Evolutionary conservation across 2,329 filamentous ascomycete genomes (phyloP).

Genomic region (Penicillium hordei): DNA sequence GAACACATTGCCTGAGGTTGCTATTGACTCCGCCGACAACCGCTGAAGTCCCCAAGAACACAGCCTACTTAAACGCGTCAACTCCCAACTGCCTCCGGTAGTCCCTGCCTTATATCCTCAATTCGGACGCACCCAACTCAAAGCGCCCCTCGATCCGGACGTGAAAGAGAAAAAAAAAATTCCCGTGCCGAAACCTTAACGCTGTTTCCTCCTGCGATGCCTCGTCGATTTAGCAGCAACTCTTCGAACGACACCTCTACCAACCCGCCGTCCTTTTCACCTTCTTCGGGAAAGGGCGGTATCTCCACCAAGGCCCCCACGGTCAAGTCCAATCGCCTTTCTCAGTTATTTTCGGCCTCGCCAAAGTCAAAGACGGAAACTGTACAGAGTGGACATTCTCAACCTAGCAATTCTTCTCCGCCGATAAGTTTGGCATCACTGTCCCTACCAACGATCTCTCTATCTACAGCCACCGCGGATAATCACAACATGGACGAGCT

Average conservation of each 20-base stretch:
- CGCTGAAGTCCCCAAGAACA: not conserved
- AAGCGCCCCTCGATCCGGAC: slow-evolving; percentile 14
- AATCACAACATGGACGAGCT: slow-evolving; percentile 72
- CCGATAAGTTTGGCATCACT: slow-evolving; percentile 70
- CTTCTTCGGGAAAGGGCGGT: slow-evolving; percentile 56
- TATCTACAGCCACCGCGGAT: slow-evolving; percentile 80
- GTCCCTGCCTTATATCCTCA: slow-evolving; percentile 15
- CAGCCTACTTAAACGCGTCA: not conserved
- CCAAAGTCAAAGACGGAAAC: slow-evolving; percentile 69
- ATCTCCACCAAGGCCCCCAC: slow-evolving; percentile 50
- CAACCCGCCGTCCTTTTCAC: slow-evolving; percentile 51
- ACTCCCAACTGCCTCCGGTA: slow-evolving; percentile 7
- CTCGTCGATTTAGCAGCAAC: slow-evolving; percentile 61
- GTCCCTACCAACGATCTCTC: slow-evolving; percentile 83
- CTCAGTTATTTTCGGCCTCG: slow-evolving; percentile 78
- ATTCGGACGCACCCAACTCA: not conserved
- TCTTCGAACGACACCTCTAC: slow-evolving; percentile 55
- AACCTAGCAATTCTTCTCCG: slow-evolving; percentile 51
- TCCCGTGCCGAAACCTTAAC: slow-evolving; percentile 11
- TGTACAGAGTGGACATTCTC: slow-evolving; percentile 56
- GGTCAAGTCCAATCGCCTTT: slow-evolving; percentile 71
- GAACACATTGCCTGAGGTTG: not conserved
- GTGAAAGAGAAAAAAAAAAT: slow-evolving; percentile 1
- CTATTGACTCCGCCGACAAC: not conserved
- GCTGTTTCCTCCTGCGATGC: slow-evolving; percentile 54